Base-by-base conservation (phyloP, 1,284 basidiomycete genomes). In the Cutaneotrichosporon sp. region DNA sequence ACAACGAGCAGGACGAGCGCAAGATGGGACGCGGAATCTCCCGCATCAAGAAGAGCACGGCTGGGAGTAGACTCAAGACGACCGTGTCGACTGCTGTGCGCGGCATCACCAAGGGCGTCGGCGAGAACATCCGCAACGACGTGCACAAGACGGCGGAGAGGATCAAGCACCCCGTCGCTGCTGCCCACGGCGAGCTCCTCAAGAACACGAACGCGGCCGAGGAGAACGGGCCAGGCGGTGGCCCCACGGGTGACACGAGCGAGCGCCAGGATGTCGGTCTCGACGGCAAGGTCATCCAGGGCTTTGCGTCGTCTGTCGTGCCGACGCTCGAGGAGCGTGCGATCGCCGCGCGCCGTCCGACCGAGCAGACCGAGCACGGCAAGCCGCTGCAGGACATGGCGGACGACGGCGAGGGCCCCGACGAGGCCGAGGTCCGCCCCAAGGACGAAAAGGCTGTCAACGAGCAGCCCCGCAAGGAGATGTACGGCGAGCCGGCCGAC, bases 281-380 rank as follows among this genome's bases (percentile, higher is more conserved):
- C 4, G 70, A 84, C 64, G 81, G 84, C 66, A 79, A 79, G 27
- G 78, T 81, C 22, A 33, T 51, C 18, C 24, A 29, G 14, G 87
- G 87, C 1, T 89, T 90, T 73, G 83, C 87, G 0, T 85, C 85
- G 66, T 81, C 87, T 1, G 80, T 85, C 10, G 85, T 90, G 1
- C 89, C 90, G 0, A 89, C 87, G 0, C 73, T 90, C 7, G 90
- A 91, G 73, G 88, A 90, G 78, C 86, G 87, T 74, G 82, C 81
- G 0, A 79, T 89, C 25, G 73, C 74, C 4, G 84, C 87, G 58
- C 69, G 76, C 27, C 72, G 71, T 20, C 57, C 80, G 3, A 67
- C 75, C 0, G 67, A 62, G 4, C 65, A 60, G 5, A 76, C 81
- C 56, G 72, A 71, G 0, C 67, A 80, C 62, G 77, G 82, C 71